These are phyloP conservation scores for Neonectria ditissima DNA, from an alignment of 2,329 filamentous ascomycete genomes.

Conservation along the genomic window DNA sequence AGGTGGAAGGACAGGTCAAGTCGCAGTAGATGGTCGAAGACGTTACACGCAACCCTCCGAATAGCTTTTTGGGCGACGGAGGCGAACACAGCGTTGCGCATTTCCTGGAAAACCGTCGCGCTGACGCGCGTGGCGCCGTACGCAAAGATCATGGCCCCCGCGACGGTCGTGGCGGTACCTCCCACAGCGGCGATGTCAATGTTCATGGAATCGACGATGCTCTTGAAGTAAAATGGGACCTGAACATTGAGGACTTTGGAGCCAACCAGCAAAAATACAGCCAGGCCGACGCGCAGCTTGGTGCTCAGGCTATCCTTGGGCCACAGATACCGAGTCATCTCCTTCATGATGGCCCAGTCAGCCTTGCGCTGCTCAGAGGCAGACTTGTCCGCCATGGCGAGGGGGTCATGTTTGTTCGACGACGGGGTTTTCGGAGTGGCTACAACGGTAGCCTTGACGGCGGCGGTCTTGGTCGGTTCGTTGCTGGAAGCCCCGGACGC, in stretches of 20 bases:
- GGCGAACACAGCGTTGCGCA: constrained; percentile 96
- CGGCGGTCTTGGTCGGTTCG: constrained; percentile 35
- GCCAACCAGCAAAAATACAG: constrained; percentile 85
- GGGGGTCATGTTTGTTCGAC: constrained; percentile 46
- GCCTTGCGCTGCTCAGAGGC: constrained; percentile 93
- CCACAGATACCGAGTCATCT: constrained; percentile 97
- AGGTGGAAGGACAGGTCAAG: constrained; percentile 96
- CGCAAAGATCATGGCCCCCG: constrained; percentile 91
- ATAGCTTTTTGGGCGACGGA: constrained; percentile 98
- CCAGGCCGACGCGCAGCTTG: constrained; percentile 85
- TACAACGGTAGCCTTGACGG: constrained; percentile 36
- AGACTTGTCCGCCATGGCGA: constrained; percentile 57
- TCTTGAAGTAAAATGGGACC: constrained; percentile 99
- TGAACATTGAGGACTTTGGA: constrained; percentile 98
- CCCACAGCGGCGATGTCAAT: constrained; percentile 88
- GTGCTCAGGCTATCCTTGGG: constrained; percentile 82
- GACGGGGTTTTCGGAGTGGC: constrained; percentile 36
- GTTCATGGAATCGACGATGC: constrained; percentile 97
- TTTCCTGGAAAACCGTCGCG: constrained; percentile 89
- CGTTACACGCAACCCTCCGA: constrained; percentile 87
- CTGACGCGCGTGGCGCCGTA: constrained; percentile 92
- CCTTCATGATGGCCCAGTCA: constrained; percentile 98
- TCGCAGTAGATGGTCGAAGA: constrained; percentile 89
- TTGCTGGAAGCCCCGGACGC: constrained; percentile 29
- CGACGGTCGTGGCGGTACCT: constrained; percentile 90